Base-by-base conservation (phyloP, 129 eudicot species). In the Centella asiatica region DNA sequence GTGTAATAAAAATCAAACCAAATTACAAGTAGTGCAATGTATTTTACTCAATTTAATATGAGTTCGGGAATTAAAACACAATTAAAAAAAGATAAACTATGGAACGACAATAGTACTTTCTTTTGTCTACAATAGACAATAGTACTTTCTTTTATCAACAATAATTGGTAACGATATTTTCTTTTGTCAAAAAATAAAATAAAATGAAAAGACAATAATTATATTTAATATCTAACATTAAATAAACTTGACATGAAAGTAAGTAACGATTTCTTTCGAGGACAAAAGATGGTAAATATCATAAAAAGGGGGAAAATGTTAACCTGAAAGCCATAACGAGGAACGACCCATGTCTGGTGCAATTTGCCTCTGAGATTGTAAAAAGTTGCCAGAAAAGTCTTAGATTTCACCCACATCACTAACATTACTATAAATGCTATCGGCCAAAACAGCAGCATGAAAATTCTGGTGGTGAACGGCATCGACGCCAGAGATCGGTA, bases 311-410 rank as follows among this genome's bases (percentile, higher is more conserved):
- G 40, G 1, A 1, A 44, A 45, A 56, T 10, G 1, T 40, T 19
- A 20, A 89, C 97, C 83, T 92, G 98, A 47, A 86, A 87, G 23
- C 98, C 98, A 24, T 79, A 87, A 2, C 98, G 84, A 23, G 98
- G 98, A 66, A 87, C 94, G 8, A 40, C 80, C 98, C 98, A 92
- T 15, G 95, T 92, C 50, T 86, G 90, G 70, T 92, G 98, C 67
- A 92, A 71, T 57, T 75, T 53, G 8, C 77, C 77, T 59, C 90
- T 78, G 32, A 92, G 85, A 44, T 80, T 48, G 71, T 92, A 92
- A 65, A 81, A 87, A 1, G 94, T 72, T 60, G 31, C 3, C 64
- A 78, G 72, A 82, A 92, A 92, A 11, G 94, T 65, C 74, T 87
- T 92, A 19, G 98, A 77, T 69, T 67, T 75, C 2, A 81, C 88